Evolutionary conservation across 2,329 filamentous ascomycete species (phyloP).

Genomic region (Elsinoe fawcettii): DNA sequence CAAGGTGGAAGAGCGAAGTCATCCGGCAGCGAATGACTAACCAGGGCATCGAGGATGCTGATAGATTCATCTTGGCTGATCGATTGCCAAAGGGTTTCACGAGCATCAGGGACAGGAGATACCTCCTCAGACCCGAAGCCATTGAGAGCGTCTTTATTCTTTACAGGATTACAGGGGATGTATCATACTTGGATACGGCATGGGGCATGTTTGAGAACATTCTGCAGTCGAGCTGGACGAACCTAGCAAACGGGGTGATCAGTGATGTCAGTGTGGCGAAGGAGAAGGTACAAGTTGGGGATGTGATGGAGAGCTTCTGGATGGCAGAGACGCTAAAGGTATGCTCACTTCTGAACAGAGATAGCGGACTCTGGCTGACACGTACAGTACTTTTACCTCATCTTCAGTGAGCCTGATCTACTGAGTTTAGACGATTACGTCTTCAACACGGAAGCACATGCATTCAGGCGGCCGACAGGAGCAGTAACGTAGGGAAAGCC

Average conservation of each 20-base stretch:
- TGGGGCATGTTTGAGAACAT: constrained; percentile 47
- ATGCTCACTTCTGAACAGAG: neutral
- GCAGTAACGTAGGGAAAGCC: too few species aligned
- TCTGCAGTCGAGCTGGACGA: constrained; percentile 35
- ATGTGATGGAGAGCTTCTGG: constrained; percentile 46
- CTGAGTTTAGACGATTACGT: constrained; percentile 43
- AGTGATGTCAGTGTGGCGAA: constrained; percentile 34
- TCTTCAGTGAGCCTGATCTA: constrained; percentile 37
- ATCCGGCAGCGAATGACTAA: constrained; percentile 20
- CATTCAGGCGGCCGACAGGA: constrained; percentile 30
- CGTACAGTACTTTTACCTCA: constrained; percentile 38
- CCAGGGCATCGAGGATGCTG: constrained; percentile 14
- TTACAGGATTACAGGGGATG: constrained; percentile 52
- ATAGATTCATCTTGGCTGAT: constrained; percentile 31
- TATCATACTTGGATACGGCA: constrained; percentile 37
- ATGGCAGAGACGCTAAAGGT: constrained; percentile 42
- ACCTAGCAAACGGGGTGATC: constrained; percentile 40
- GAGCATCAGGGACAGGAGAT: constrained; percentile 36
- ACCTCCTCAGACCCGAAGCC: constrained; percentile 48
- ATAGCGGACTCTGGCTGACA: neutral
- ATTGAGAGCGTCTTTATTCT: constrained; percentile 56
- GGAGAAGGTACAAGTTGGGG: constrained; percentile 31
- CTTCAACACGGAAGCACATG: constrained; percentile 46
- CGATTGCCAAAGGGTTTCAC: constrained; percentile 40
- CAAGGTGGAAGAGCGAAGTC: constrained; percentile 40